These are phyloP conservation scores for Phylloporus rhodoxanthus DNA, from an alignment of 768 basidiomycete genomes.

Conservation along the genomic window DNA sequence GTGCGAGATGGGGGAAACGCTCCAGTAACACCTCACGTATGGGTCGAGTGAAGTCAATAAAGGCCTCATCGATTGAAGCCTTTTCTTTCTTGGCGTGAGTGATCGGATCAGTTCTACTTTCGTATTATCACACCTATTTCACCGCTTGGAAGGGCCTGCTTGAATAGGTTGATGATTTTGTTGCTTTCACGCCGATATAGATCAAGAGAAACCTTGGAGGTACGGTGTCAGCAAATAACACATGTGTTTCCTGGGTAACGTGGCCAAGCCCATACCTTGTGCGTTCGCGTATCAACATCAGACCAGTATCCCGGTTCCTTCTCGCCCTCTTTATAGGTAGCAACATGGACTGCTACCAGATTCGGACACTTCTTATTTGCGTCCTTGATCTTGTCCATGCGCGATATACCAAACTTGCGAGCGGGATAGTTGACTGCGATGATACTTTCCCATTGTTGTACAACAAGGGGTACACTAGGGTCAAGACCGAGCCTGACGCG, in stretches of 20 bases:
- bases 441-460: conserved; percentile 80
- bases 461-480: conserved; percentile 64
- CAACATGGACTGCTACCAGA: conserved; percentile 83
- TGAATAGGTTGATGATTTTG: conserved; percentile 82
- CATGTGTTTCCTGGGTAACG: background rate
- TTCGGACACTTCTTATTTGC: conserved; percentile 84
- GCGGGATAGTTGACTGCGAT: conserved; percentile 98
- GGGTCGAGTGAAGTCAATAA: conserved; percentile 82
- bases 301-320: conserved; percentile 87
- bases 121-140: conserved; percentile 62
- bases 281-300: conserved; percentile 81
- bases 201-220: conserved; percentile 77
- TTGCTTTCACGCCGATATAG: conserved; percentile 85
- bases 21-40: conserved; percentile 71
- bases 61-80: conserved; percentile 96
- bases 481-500: conserved; percentile 69
- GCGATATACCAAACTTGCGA: conserved; percentile 86
- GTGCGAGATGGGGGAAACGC: conserved; percentile 69
- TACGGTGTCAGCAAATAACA: background rate
- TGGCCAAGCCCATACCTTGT: conserved; percentile 58
- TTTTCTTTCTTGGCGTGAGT: conserved; percentile 55
- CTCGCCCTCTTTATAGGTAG: conserved; percentile 88
- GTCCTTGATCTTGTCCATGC: conserved; percentile 79
- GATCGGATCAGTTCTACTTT: background rate
- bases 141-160: conserved; percentile 67